Evolutionary conservation across 2,329 filamentous ascomycete genomes (phyloP).

Genomic region (Microcera coccophila): DNA sequence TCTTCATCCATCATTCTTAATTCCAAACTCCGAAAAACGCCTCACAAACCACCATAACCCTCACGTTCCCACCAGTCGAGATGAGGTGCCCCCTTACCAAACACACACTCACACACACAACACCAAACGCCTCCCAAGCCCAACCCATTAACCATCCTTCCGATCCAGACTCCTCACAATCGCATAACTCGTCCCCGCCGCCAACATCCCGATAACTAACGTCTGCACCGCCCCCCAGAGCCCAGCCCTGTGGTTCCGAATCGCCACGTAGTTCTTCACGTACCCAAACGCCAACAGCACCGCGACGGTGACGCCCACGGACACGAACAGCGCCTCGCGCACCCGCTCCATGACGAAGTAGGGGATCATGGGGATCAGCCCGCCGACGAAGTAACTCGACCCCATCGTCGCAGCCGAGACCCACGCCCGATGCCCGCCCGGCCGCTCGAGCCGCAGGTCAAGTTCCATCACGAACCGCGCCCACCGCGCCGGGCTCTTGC

Average conservation of each 20-base stretch:
- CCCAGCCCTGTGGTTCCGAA: slow-evolving; percentile 13
- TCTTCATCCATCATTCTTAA: too few relatives aligned
- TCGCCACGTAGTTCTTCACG: slow-evolving; percentile 45
- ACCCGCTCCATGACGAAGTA: slow-evolving; percentile 49
- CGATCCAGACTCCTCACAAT: slow-evolving; percentile 46
- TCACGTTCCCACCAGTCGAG: too few relatives aligned
- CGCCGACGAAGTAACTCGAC: slow-evolving; percentile 63
- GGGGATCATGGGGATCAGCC: slow-evolving; percentile 58
- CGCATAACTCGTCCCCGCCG: slow-evolving; percentile 29
- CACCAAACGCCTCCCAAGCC: slow-evolving; percentile 1
- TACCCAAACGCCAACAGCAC: slow-evolving; percentile 55
- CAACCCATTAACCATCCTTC: slow-evolving; percentile 12
- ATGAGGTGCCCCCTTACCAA: too few relatives aligned
- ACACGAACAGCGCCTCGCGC: slow-evolving; percentile 38
- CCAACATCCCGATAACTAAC: slow-evolving; percentile 32
- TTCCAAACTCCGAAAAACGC: too few relatives aligned
- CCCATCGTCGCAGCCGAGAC: slow-evolving; percentile 63
- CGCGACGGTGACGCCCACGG: slow-evolving; percentile 55
- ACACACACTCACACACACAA: too few relatives aligned
- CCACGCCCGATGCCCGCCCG: slow-evolving; percentile 42
- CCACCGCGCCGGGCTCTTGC: slow-evolving; percentile 48
- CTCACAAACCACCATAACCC: too few relatives aligned
- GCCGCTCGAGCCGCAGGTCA: slow-evolving; percentile 47
- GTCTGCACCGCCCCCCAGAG: slow-evolving; percentile 33
- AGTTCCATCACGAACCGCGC: slow-evolving; percentile 60